These are phyloP conservation scores for Cucurbita maxima DNA, from an alignment of 306 rosid genomes.

Conservation along the genomic window DNA sequence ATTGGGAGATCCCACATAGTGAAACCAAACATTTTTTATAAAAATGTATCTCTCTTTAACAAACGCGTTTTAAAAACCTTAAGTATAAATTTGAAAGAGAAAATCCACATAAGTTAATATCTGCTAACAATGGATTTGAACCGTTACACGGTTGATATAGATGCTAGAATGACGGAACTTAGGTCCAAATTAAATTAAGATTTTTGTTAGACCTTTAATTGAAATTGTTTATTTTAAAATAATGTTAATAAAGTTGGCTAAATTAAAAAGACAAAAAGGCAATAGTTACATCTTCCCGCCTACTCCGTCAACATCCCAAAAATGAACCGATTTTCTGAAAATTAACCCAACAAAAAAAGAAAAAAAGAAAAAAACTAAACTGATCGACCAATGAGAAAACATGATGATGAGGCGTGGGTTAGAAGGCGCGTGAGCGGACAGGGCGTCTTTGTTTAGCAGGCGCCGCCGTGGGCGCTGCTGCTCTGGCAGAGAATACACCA, in stretches of 20 bases:
- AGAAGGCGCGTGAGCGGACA: slow-evolving; percentile 1
- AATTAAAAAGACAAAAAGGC: background rate
- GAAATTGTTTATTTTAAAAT: background rate
- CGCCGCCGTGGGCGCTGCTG: background rate
- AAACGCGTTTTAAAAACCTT: too few species aligned
- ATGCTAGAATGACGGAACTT: too few species aligned
- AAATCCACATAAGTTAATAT: too few species aligned
- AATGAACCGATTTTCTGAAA: background rate
- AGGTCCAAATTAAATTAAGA: too few species aligned
- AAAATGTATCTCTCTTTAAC: too few species aligned
- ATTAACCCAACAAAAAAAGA: background rate
- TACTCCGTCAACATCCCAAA: background rate
- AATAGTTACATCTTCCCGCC: background rate
- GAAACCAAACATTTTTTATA: too few species aligned
- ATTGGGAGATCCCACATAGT: too few species aligned
- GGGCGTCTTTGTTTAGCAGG: background rate
- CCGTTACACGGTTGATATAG: too few species aligned
- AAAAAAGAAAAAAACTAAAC: background rate
- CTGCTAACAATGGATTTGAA: too few species aligned
- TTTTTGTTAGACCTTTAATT: background rate
- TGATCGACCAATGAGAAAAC: background rate
- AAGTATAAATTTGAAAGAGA: too few species aligned
- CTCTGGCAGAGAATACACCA: background rate
- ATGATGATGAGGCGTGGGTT: background rate
- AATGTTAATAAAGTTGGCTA: too few species aligned